phyloP scores from a whole-genome alignment of 257 asterid genomes.

The Cordia subcordata region DNA sequence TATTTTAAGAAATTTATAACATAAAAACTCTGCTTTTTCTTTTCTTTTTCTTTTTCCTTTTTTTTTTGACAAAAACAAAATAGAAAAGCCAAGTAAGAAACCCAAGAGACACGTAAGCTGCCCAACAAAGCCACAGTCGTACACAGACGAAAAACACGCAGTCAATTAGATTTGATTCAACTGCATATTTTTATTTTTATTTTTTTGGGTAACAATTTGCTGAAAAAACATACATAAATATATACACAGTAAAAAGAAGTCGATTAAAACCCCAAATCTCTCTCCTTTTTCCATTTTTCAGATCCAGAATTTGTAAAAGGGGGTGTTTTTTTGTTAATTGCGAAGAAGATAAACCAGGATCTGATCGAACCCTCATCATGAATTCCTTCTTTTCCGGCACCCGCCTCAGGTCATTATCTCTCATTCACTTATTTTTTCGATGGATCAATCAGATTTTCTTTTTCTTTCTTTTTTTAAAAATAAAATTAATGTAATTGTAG shows the following conservation, averaged over 20 bases:
- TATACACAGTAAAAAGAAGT: no score
- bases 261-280: background rate
- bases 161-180: background rate
- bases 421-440: background rate
- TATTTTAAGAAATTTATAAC: no score
- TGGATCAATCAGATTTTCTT: background rate
- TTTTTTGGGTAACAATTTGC: no score
- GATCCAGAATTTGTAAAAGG: background rate
- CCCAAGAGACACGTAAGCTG: no score
- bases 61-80: no score
- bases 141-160: background rate
- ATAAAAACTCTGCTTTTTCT: no score
- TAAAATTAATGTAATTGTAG: no score
- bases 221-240: no score
- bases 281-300: background rate
- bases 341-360: no score
- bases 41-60: no score
- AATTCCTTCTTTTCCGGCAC: conserved; percentile 89
- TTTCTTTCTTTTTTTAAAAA: background rate
- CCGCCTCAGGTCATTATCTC: conserved; percentile 56
- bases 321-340: conserved; percentile 1
- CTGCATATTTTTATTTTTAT: background rate
- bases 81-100: no score
- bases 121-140: background rate
- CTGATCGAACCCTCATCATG: conserved; percentile 55